Evolutionary conservation across 192 early-diverging fungal genomes (phyloP), one percentile per base, ranked within the genome.

Genomic region (Coemansia sp.): DNA sequence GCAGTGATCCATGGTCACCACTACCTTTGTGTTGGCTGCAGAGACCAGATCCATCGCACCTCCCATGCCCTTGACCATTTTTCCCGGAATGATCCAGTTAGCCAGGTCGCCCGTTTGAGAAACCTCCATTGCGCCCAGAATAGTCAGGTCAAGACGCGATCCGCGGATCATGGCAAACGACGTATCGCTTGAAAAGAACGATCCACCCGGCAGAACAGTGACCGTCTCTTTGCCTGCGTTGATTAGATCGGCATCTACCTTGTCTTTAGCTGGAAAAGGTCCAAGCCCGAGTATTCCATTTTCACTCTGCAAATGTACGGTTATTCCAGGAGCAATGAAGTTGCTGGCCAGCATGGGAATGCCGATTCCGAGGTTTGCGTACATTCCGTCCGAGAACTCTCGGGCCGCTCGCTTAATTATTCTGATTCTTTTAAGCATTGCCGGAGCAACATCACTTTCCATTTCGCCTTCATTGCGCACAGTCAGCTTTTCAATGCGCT

Each of bases 51-150:
- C 89, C 84, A 91, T 88, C 7, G 89, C 87, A 13, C 89, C 87
- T 24, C 89, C 89, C 83, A 82, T 85, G 60, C 89, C 89, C 79
- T 89, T 91, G 69, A 91, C 89, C 86, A 88, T 87, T 67, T 87
- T 91, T 15, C 84, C 82, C 9, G 89, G 89, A 25, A 91, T 85
- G 61, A 91, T 89, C 89, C 89, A 91, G 82, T 91, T 91, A 46
- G 89, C 89, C 49, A 91, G 67, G 55, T 86, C 85, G 30, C 89
- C 89, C 24, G 71, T 67, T 47, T 82, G 70, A 0, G 87, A 79
- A 30, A 68, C 68, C 27, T 72, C 69, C 64, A 90, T 80, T 15
- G 78, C 88, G 23, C 88, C 88, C 15, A 90, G 68, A 44, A 90
- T 80, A 11, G 86, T 86, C 52, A 88, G 66, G 60, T 90, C 84